phyloP scores from a whole-genome alignment of 306 rosid species.

The Quercus robur region DNA sequence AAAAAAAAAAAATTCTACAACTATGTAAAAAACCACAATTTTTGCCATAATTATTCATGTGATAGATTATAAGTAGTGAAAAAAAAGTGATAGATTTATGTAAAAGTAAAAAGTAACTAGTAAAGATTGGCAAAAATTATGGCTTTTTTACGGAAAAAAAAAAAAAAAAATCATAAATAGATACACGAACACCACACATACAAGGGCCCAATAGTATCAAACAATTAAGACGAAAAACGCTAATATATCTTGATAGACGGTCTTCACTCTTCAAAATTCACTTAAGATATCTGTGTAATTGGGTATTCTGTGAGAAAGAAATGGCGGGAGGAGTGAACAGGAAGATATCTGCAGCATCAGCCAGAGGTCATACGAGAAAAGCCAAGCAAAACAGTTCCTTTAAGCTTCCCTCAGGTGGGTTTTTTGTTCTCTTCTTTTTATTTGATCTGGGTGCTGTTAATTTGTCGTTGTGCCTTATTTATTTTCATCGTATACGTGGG shows the following conservation, averaged over 20 bases:
- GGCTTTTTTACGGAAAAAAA: no score
- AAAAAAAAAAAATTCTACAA: no score
- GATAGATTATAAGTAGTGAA: no score
- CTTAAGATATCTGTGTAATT: not conserved
- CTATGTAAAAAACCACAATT: no score
- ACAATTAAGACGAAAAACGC: no score
- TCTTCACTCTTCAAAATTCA: not conserved
- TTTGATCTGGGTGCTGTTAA: not conserved
- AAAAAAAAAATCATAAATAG: no score
- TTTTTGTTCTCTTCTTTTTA: not conserved
- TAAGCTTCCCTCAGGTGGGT: constrained; percentile 53
- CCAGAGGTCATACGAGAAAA: constrained; percentile 71
- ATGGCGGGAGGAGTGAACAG: constrained; percentile 65
- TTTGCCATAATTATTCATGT: no score
- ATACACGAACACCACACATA: no score
- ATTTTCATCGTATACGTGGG: not conserved
- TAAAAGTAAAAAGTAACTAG: no score
- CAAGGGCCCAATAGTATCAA: no score
- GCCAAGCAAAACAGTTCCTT: constrained; percentile 39
- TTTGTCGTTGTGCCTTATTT: not conserved
- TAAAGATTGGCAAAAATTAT: no score
- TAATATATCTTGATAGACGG: no score
- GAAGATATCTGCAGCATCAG: constrained; percentile 78
- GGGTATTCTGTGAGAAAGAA: not conserved
- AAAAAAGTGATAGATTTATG: accelerated